A percentile compares a stretch with the other conserved stretches of the same genome.
phyloP scores from a whole-genome alignment of 257 asterid genomes.

The Penstemon barbatus region DNA sequence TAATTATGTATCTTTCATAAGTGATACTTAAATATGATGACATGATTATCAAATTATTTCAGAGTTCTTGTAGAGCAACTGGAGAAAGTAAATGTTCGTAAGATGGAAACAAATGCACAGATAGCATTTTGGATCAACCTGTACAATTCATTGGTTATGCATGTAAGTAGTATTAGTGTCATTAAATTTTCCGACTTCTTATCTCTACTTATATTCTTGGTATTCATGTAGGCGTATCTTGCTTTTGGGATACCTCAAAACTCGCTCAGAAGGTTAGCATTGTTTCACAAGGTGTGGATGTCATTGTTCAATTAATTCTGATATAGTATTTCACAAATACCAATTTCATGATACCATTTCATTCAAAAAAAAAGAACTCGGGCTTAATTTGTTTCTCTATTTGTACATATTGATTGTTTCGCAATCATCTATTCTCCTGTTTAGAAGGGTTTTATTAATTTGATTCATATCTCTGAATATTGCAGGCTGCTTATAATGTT shows the following conservation, averaged over 20 bases:
- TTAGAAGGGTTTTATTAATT: background rate
- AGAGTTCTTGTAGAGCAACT: constrained; percentile 62
- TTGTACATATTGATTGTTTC: background rate
- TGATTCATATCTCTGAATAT: constrained; percentile 23
- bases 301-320: background rate
- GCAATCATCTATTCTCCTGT: background rate
- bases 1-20: background rate
- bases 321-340: background rate
- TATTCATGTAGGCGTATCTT: constrained; percentile 47
- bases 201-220: constrained; percentile 18
- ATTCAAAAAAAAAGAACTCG: background rate
- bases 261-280: constrained; percentile 66
- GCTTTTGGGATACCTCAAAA: constrained; percentile 64
- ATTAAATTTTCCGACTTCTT: background rate
- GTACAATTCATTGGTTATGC: constrained; percentile 67
- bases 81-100: constrained; percentile 45
- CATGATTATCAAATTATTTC: constrained; percentile 12
- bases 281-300: constrained; percentile 67
- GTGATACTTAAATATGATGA: background rate
- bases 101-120: constrained; percentile 50
- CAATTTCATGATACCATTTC: too few species aligned
- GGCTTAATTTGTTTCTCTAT: background rate
- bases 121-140: constrained; percentile 67
- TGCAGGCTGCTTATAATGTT: constrained; percentile 66
- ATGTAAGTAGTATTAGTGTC: constrained; percentile 35